These are phyloP conservation scores for Ceriops tagal DNA, from an alignment of 345 rosid species.

Conservation along the genomic window DNA sequence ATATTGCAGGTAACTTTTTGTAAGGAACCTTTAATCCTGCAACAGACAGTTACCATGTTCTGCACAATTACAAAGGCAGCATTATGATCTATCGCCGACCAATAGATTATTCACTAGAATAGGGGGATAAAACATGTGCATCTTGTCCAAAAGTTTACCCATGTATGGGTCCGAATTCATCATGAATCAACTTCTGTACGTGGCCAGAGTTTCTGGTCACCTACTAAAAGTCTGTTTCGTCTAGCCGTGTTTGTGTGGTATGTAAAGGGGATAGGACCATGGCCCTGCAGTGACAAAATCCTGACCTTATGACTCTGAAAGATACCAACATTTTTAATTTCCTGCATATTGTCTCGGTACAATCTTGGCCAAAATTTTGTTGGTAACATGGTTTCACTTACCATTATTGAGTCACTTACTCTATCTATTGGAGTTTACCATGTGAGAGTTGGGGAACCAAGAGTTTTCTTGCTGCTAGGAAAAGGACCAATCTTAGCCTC, in stretches of 20 bases:
- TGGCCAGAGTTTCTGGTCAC: not conserved
- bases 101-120: slow-evolving; percentile 7
- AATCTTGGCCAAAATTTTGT: not conserved
- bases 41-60: not conserved
- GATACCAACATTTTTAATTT: not conserved
- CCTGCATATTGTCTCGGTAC: not conserved
- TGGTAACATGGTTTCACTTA: not conserved
- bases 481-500: not conserved
- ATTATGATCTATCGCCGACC: not conserved
- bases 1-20: too few species aligned
- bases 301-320: not conserved
- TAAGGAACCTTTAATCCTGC: too few species aligned
- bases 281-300: not conserved
- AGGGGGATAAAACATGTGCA: slow-evolving; percentile 7
- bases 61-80: not conserved
- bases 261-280: not conserved
- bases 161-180: not conserved
- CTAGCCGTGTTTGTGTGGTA: not conserved
- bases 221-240: not conserved
- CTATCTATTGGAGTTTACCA: not conserved
- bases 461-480: not conserved
- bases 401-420: not conserved
- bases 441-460: slow-evolving; percentile 4
- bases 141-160: not conserved
- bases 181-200: not conserved